Evolutionary conservation across 768 basidiomycete species (phyloP).

Genomic region (Porpolomopsis calyptriformis): DNA sequence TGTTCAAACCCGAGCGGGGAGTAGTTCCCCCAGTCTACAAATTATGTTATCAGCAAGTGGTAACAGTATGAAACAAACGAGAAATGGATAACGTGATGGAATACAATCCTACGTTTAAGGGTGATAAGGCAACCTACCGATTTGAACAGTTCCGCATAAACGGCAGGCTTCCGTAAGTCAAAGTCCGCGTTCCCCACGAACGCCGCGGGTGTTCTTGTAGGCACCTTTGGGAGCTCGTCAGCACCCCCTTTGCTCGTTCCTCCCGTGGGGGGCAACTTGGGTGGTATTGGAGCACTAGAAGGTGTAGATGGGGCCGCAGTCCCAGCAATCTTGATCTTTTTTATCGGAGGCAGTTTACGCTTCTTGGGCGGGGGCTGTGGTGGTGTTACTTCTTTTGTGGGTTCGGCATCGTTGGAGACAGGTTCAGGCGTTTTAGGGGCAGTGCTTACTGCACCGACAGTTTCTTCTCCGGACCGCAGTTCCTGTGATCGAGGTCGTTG

Average conservation of each 20-base stretch:
- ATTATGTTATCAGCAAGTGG: neutral
- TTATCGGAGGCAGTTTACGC: constrained; percentile 57
- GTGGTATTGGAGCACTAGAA: constrained; percentile 15
- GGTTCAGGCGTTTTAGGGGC: constrained; percentile 13
- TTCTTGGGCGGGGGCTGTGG: constrained; percentile 41
- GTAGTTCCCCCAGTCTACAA: constrained; percentile 33
- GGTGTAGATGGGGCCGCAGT: constrained; percentile 14
- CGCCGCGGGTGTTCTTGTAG: constrained; percentile 27
- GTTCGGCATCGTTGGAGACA: constrained; percentile 13
- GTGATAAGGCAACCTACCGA: constrained; percentile 25
- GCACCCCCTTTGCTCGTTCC: constrained; percentile 10
- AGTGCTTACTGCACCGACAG: constrained; percentile 22
- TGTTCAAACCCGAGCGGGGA: constrained; percentile 34
- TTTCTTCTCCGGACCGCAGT: constrained; percentile 19
- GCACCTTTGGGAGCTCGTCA: constrained; percentile 18
- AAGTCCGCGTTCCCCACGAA: constrained; percentile 43
- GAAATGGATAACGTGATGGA: neutral
- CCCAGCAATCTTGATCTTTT: constrained; percentile 42
- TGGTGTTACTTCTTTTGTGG: constrained; percentile 22
- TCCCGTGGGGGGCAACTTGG: constrained; percentile 13
- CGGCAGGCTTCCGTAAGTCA: constrained; percentile 47
- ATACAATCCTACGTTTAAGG: neutral
- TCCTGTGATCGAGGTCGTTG: constrained; percentile 24
- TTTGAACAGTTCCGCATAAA: constrained; percentile 60
- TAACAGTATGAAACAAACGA: constrained; percentile 1